Evolutionary conservation across 225 moss, liverwort and hornwort genomes (phyloP).

Genomic region (Pleurozium schreberi): DNA sequence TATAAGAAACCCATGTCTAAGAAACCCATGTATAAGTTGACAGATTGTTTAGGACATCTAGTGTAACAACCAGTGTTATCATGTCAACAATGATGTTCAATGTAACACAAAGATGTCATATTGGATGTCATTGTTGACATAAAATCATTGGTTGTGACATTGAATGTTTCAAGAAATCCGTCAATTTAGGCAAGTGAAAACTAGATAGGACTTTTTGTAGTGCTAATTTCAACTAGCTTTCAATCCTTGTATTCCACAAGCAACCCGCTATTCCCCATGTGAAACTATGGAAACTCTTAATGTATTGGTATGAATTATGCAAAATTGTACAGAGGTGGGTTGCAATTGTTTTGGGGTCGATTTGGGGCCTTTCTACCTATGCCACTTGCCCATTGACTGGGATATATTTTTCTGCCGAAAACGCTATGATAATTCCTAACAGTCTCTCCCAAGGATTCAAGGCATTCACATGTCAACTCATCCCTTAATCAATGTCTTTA

Average conservation of each 20-base stretch:
- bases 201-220: too few relatives aligned
- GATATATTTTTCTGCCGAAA: background rate
- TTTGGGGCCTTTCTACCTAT: background rate
- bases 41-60: too few relatives aligned
- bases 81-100: too few relatives aligned
- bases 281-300: background rate
- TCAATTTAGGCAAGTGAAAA: too few relatives aligned
- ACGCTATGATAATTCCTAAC: background rate
- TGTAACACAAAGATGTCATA: too few relatives aligned
- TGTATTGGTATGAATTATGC: background rate
- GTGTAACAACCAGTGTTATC: too few relatives aligned
- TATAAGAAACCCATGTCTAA: too few relatives aligned
- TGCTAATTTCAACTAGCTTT: background rate
- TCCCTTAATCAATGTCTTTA: background rate
- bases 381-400: background rate
- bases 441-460: background rate
- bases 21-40: too few relatives aligned
- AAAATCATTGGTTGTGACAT: too few relatives aligned
- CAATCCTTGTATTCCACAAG: background rate
- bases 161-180: too few relatives aligned
- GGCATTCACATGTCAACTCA: background rate
- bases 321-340: background rate
- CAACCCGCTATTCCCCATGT: too few relatives aligned
- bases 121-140: too few relatives aligned
- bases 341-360: background rate